phyloP scores from a whole-genome alignment of 139 green algal genomes.

The Ostreobium quekettii region DNA sequence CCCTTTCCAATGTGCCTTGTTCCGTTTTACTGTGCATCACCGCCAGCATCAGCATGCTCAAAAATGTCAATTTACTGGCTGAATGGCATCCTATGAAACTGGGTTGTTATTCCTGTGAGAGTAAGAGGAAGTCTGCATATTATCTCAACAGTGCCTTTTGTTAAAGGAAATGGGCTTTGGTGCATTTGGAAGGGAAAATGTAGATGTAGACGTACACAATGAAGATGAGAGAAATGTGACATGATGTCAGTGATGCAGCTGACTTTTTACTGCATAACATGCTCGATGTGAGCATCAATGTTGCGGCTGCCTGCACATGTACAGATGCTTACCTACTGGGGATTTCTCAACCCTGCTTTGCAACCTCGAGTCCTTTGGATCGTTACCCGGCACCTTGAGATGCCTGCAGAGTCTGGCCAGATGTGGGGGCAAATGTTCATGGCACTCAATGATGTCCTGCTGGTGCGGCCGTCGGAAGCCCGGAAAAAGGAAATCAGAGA shows the following conservation, averaged over 20 bases:
- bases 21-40: no score
- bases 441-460: conserved; percentile 7
- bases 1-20: no score
- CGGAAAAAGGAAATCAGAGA: not conserved
- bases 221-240: not conserved
- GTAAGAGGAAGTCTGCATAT: not conserved
- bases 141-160: not conserved
- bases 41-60: no score
- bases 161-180: no score
- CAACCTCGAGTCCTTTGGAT: conserved; percentile 15
- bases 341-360: conserved; percentile 12
- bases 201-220: no score
- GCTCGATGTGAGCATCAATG: not conserved
- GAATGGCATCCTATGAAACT: conserved; percentile 2
- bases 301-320: not conserved
- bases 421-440: conserved; percentile 2
- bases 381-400: conserved; percentile 13
- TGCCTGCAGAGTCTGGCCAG: not conserved
- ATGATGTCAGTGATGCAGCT: not conserved
- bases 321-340: conserved; percentile 18
- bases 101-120: not conserved
- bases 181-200: no score
- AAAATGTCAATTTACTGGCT: no score
- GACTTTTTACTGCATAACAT: not conserved
- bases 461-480: conserved; percentile 4